A percentile compares a stretch with the other conserved stretches of the same genome.
Conservation (phyloP, 306 rosid species). For the Crotalaria pallida region DNA sequence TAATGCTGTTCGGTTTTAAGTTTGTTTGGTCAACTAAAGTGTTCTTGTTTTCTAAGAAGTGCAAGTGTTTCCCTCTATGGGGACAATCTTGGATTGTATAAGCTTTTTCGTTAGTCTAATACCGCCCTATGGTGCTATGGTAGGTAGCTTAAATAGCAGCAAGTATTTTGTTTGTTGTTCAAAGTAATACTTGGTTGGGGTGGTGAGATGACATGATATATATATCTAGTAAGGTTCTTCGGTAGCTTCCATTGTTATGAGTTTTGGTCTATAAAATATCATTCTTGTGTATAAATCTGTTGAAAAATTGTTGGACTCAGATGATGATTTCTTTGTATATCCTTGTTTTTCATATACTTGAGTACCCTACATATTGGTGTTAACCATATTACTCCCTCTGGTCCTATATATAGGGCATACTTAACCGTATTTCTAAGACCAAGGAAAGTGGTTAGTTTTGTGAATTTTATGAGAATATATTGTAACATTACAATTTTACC, state of each 20-base stretch:
- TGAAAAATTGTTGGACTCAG: neutral
- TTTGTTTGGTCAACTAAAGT: neutral
- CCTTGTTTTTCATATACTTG: neutral
- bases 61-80: neutral
- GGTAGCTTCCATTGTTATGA: neutral
- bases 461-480: too few species aligned
- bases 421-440: too few species aligned
- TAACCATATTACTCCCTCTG: too few species aligned
- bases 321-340: neutral
- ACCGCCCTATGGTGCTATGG: neutral
- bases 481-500: too few species aligned
- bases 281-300: neutral
- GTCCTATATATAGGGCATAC: too few species aligned
- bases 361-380: neutral
- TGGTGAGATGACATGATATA: neutral
- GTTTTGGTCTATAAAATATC: neutral
- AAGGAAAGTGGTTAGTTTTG: too few species aligned
- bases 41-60: neutral
- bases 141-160: neutral
- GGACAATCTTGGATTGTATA: neutral
- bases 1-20: neutral
- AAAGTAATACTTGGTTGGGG: neutral
- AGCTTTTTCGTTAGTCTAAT: neutral
- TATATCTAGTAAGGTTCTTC: neutral
- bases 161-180: neutral